A percentile compares a stretch with the other conserved stretches of the same genome.
phyloP scores from a whole-genome alignment of 768 basidiomycete genomes.

The Boletus rubropictus region DNA sequence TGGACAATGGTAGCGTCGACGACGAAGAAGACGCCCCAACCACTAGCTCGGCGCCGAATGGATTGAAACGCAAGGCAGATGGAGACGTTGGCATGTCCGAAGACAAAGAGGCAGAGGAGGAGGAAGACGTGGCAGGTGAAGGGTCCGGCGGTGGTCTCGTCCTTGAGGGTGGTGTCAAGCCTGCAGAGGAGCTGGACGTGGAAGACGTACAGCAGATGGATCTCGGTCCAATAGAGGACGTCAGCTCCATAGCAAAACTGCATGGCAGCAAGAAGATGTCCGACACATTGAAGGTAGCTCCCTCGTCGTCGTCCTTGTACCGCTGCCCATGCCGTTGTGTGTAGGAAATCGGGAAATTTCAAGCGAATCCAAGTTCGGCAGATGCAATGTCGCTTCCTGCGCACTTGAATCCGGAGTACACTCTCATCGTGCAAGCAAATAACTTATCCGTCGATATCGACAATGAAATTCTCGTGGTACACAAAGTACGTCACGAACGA shows the following conservation, averaged over 20 bases:
- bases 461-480: constrained; percentile 94
- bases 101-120: constrained; percentile 39
- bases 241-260: constrained; percentile 82
- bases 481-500: constrained; percentile 57
- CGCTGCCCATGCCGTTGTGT: not conserved
- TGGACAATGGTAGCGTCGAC: constrained; percentile 54
- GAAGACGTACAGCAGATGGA: constrained; percentile 97
- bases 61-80: constrained; percentile 61
- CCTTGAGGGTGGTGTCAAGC: constrained; percentile 80
- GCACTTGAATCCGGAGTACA: constrained; percentile 92
- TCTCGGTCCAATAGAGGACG: constrained; percentile 76
- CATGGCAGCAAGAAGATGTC: constrained; percentile 82
- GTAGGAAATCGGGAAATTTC: constrained; percentile 88
- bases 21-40: constrained; percentile 37
- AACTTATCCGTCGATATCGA: constrained; percentile 97
- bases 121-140: constrained; percentile 35
- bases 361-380: constrained; percentile 68
- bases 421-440: constrained; percentile 94
- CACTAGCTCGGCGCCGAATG: constrained; percentile 21
- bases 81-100: constrained; percentile 53
- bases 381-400: constrained; percentile 75
- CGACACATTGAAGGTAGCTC: constrained; percentile 72
- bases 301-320: not conserved
- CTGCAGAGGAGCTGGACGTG: constrained; percentile 92
- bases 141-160: constrained; percentile 54